Base-by-base conservation (phyloP, 441 rosid species). In the Adansonia grandidieri region DNA sequence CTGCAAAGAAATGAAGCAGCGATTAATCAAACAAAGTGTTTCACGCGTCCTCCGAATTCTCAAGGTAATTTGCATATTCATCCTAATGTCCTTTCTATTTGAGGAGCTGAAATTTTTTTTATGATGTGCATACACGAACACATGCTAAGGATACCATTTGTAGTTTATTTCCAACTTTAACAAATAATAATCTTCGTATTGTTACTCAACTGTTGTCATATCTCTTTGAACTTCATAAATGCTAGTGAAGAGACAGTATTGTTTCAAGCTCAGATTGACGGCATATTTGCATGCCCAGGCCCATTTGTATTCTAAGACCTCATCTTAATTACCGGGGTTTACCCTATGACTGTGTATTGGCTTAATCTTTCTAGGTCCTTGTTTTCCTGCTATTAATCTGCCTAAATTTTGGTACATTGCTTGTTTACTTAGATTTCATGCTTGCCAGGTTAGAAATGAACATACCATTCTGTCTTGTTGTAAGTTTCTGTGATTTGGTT, bases 21-120 rank as follows among this genome's bases (percentile, higher is more conserved):
- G 62, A 57, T 57, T 57, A 57, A 57, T 57, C 62, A 19, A 57
- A 86, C 97, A 92, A 85, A 92, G 88, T 78, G 98, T 96, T 48
- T 80, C 89, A 14, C 91, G 97, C 42, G 97, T 92, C 62, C 97
- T 96, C 56, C 92, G 91, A 71, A 86, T 96, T 76, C 97, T 96
- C 72, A 92, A 92, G 97, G 99, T 95, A 91, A 80, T 80, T 80
- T 63, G 28, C 58, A 10, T n/a, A 63, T 45, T 51, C 79, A 56
- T 77, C 42, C 42, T 22, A 32, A 66, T 74, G 13, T 47, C 13
- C 72, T n/a, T 79, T 77, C 68, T 57, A 54, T 75, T 9, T 66
- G 28, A 63, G 32, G 69, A 14, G 24, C 65, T 77, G 6, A 75
- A 48, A 15, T 6, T 64, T 54, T 22, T 73, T 61, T 73, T 57